Evolutionary conservation across 305 asterid species (phyloP), one percentile per base, ranked within the genome.

Genomic region (Fraxinus angustifolia): DNA sequence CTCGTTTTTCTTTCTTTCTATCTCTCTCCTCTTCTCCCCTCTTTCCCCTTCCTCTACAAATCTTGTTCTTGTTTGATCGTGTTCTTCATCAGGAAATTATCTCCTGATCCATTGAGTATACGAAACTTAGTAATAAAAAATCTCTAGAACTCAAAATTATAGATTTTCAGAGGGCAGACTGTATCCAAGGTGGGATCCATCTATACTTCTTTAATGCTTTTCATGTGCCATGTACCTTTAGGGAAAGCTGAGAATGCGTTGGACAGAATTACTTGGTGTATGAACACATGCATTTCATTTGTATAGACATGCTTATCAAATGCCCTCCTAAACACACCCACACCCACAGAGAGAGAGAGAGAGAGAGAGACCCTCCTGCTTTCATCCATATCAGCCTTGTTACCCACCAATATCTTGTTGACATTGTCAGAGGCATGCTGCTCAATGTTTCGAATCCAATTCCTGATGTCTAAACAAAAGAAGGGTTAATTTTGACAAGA

Each of bases 381-480:
- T 88, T 93, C 98, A 76, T 93, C 98, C 98, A 92, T 93, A 81
- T 93, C 98, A 87, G 98, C 98, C 84, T 93, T 93, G 93, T 93
- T 93, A 74, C 98, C 98, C 77, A 93, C 97, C 83, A 93, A 88
- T 78, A 93, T 85, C 91, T 93, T 93, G 93, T 93, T 93, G 82
- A 94, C 97, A 84, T 92, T 94, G 87, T 94, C 97, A 17, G 97
- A 92, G 67, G 97, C 96, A 85, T 92, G 98, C 50, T 92, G 97
- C 77, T 93, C 98, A 72, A 93, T 93, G 89, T 93, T 93, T 79
- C 97, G 90, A 82, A 94, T 94, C 98, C 98, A 94, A 83, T 94
- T 94, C 88, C 95, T 88, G 81, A 94, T 94, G 87, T 94, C 98
- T 48, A 48, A 65, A 42, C 79, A 87, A 40, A 75, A 62, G 73